Evolutionary conservation across 768 basidiomycete genomes (phyloP), one percentile per base, ranked within the genome.

Genomic region (Kwoniella mangroviensis): DNA sequence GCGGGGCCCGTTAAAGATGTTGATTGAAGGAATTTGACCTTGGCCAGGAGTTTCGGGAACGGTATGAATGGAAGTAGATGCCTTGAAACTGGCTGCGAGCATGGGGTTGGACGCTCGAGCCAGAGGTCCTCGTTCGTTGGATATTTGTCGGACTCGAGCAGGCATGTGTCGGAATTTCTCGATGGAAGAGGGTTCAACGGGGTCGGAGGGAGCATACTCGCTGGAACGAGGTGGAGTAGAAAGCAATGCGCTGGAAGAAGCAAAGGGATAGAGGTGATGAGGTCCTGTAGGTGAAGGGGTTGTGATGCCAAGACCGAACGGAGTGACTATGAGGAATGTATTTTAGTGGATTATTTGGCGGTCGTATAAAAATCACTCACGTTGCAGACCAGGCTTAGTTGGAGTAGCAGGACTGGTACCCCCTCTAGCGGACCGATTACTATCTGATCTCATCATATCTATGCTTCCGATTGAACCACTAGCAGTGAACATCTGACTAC

Each of bases 101-200:
- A 83, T 76, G 0, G 82, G 82, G 49, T 83, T 83, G 17, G 79
- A 81, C 3, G 79, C 70, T 49, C 81, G 67, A 22, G 79, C 78
- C 1, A 83, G 56, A 1, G 82, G 78, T 19, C 74, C 72, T 24
- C 75, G 64, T 26, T 57, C 60, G 4, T 55, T 41, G 42, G 67
- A 57, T 24, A 71, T 70, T n/a, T 68, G 65, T 22, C 67, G 56
- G 1, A 67, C 63, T 45, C 62, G 60, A 17, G 62, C 67, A 11
- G 62, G 62, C 67, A 59, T 26, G 19, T 42, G 41, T 13, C 57
- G 45, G 40, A 57, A 55, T 63, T 45, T 43, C 51, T 64, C 60
- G 28, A 63, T 64, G 10, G 64, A 59, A 56, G 57, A 54, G n/a
- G 63, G 64, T 41, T 61, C 62, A 40, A 49, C 19, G 5, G 60